These are phyloP conservation scores for Gastrolobium villosum DNA, from an alignment of 306 rosid genomes.

Conservation along the genomic window DNA sequence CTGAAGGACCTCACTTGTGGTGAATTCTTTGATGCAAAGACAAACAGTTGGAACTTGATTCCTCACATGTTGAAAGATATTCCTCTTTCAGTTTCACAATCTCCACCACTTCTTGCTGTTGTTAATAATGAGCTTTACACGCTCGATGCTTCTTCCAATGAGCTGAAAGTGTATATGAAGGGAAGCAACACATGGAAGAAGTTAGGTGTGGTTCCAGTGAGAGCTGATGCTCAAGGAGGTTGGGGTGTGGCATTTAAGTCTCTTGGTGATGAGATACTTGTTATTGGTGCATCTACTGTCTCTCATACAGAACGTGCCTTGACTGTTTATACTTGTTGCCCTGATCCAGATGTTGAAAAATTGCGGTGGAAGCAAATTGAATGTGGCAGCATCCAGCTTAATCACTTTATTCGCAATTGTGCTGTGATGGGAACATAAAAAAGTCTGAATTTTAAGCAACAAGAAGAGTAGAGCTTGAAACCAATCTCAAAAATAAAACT, in stretches of 20 bases:
- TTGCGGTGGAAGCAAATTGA: conserved; percentile 74
- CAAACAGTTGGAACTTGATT: conserved; percentile 68
- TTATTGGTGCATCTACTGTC: conserved; percentile 65
- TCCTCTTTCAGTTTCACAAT: conserved; percentile 46
- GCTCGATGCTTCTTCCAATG: conserved; percentile 67
- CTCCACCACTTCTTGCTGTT: conserved; percentile 88
- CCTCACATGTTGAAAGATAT: conserved; percentile 64
- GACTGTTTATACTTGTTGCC: conserved; percentile 68
- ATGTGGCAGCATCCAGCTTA: conserved; percentile 55
- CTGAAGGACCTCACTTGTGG: conserved; percentile 66
- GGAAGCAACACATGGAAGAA: conserved; percentile 67
- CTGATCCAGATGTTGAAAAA: conserved; percentile 60
- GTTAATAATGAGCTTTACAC: conserved; percentile 72
- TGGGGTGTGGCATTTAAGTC: conserved; percentile 94
- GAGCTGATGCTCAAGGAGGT: conserved; percentile 69
- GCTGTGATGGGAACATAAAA: conserved; percentile 82
- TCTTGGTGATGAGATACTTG: conserved; percentile 77
- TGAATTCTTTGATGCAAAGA: conserved; percentile 66
- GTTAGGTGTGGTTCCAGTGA: conserved; percentile 75
- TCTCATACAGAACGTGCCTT: conserved; percentile 42
- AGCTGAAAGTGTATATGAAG: conserved; percentile 72
- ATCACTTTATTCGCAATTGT: conserved; percentile 77
- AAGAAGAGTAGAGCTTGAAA: conserved; percentile 18
- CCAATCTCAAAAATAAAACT: conserved; percentile 35
- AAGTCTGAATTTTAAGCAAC: conserved; percentile 23